Base-by-base conservation (phyloP, 495 filamentous ascomycete species). In the Daldinia childiae region DNA sequence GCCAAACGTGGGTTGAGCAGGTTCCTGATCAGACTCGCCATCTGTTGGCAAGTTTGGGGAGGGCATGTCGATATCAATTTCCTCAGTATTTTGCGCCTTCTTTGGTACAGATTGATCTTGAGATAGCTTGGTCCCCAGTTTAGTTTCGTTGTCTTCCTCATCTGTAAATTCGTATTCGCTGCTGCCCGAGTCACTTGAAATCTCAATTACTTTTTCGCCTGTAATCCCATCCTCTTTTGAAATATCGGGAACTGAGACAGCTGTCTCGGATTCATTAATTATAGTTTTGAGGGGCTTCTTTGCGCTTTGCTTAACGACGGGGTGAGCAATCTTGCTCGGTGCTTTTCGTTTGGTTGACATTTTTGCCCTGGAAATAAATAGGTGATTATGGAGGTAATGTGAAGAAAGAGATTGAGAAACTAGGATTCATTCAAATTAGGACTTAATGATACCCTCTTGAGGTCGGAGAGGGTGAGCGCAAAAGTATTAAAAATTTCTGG, bases 201-300 rank as follows among this genome's bases (percentile, higher is more conserved):
- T 87, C 57, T 87, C 82, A 69, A 89, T 84, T 24, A 83, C 68
- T 50, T 83, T 79, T 52, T 71, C 66, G 7, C 17, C 56, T 11
- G 41, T 74, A 62, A 45, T 72, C 65, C 73, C 84, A 62, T 26
- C 52, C 14, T 69, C 52, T 52, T 72, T 79, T 19, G 77, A 74
- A 11, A 72, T 75, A 32, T 67, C 61, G 19, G 74, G 74, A 61
- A 58, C 51, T 8, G 81, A 80, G 15, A 97, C 90, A 4, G 90
- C 85, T 43, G 92, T 84, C 61, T 82, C 87, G 15, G 91, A 88
- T 76, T 97, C 93, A 78, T 97, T 89, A 50, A 97, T 89, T 36
- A 85, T 86, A 68, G 90, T 85, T 43, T 83, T 87, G 34, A 85
- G 72, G 21, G 87, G 82, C 68, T 89, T 69, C 68, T 80, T 92